Base-by-base conservation (phyloP, 1,139 yeast species). In the Hansenula anomala region DNA sequence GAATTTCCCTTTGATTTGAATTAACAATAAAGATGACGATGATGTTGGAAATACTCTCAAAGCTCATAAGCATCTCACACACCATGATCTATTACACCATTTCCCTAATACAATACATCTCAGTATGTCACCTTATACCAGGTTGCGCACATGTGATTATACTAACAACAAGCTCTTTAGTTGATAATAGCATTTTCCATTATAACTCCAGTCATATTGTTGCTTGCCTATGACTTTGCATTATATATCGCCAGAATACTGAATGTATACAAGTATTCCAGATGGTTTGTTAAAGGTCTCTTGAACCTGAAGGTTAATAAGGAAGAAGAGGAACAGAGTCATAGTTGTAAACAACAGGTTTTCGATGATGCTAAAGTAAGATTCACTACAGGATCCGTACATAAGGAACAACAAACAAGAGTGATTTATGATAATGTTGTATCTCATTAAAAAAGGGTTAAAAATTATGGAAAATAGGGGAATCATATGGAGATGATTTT, bases 341-440 rank as follows among this genome's bases (percentile, higher is more conserved):
- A 20, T 20, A 20, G 14, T 15, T n/a, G n/a, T n/a, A n/a, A n/a
- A n/a, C n/a, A n/a, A n/a, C n/a, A n/a, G n/a, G n/a, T 17, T 17
- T 12, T 9, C 4, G 30, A 28, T 20, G 25, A 30, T 30, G 33
- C 27, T 11, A 20, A 36, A 36, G 37, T 34, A 22, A 43, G 6
- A 28, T 42, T 13, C 22, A 20, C 22, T 6, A 20, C 8, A 38
- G 36, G 16, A 30, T 40, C 7, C 31, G 37, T 14, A 2, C 5
- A 2, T 20, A 20, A 6, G 9, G 14, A 19, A 15, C 15, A 15
- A 7, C 4, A 15, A 15, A 12, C 38, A 42, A 11, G 33, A 14
- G 39, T 42, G 6, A 36, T 42, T 7, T 40, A 38, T 16, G 43
- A 40, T 25, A 40, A 40, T 17, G 27, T 41, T 13, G 38, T 42